Conservation (phyloP, 2,329 filamentous ascomycete genomes). For the Calonectria ilicicola region DNA sequence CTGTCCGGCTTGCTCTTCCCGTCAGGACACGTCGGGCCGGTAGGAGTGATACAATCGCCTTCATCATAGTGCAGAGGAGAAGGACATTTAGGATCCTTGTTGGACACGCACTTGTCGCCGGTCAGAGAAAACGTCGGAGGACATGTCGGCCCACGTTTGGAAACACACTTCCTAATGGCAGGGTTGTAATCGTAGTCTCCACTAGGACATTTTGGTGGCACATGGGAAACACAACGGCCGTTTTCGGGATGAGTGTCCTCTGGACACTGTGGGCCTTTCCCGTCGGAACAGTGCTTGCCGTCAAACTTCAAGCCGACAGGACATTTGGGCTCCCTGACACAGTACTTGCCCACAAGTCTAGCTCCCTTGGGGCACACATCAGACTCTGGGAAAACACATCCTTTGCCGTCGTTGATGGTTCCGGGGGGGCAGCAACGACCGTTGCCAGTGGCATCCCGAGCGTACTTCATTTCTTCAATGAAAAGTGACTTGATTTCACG, state of each 20-base stretch:
- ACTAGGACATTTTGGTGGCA: not conserved
- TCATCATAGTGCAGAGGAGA: rapidly evolving
- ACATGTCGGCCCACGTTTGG: not conserved
- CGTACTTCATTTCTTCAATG: not conserved
- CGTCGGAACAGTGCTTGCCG: not conserved
- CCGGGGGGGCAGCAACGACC: not conserved
- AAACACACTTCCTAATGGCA: not conserved
- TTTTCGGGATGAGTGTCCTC: not conserved
- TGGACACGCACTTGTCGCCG: not conserved
- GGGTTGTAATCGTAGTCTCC: not conserved
- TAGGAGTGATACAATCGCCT: not conserved
- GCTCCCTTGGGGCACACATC: not conserved
- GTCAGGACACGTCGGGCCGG: not conserved
- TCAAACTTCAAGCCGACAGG: not conserved
- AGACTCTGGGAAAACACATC: not conserved
- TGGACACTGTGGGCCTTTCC: not conserved
- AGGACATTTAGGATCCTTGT: not conserved
- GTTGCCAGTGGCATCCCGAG: not conserved
- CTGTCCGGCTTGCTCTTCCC: not conserved
- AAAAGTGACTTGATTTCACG: too few species aligned
- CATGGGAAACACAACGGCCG: not conserved
- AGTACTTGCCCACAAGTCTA: not conserved
- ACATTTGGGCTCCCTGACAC: not conserved
- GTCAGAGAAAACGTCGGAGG: rapidly evolving
- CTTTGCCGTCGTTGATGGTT: not conserved